Conservation (phyloP, 176 grass and related monocot species). For the Triticum turgidum region DNA sequence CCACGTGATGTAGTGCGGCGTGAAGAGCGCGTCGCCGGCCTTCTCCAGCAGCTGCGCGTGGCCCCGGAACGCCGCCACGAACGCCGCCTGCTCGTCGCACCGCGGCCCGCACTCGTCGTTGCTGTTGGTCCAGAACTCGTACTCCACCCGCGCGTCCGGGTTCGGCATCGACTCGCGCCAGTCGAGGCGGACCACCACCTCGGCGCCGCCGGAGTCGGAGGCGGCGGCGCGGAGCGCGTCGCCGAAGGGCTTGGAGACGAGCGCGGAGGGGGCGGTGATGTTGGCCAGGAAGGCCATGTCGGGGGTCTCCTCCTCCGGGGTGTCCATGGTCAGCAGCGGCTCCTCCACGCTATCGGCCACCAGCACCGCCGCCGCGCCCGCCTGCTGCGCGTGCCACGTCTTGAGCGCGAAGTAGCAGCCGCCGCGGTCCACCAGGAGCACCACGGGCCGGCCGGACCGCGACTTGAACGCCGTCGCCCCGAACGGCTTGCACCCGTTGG, state of each 20-base stretch:
- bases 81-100: constrained; percentile 79
- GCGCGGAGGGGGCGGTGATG: constrained; percentile 79
- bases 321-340: constrained; percentile 86
- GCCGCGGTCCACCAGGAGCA: constrained; percentile 92
- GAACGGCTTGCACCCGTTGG: constrained; percentile 54
- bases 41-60: constrained; percentile 85
- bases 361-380: constrained; percentile 83
- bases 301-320: constrained; percentile 54
- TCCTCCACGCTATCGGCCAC: constrained; percentile 71
- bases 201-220: background rate
- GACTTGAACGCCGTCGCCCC: constrained; percentile 40
- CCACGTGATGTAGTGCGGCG: constrained; percentile 96
- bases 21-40: constrained; percentile 61
- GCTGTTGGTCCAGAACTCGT: constrained; percentile 99
- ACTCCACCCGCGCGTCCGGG: constrained; percentile 89
- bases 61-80: constrained; percentile 70
- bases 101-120: constrained; percentile 84
- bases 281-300: constrained; percentile 61
- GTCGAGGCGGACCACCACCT: constrained; percentile 73
- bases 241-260: constrained; percentile 47
- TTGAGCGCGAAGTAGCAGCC: constrained; percentile 95
- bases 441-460: constrained; percentile 49
- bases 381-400: constrained; percentile 83
- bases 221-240: constrained; percentile 48
- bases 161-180: constrained; percentile 97